These are phyloP conservation scores for Phytopythium oedochilum DNA, from an alignment of 352 stramenopile species.

Conservation along the genomic window DNA sequence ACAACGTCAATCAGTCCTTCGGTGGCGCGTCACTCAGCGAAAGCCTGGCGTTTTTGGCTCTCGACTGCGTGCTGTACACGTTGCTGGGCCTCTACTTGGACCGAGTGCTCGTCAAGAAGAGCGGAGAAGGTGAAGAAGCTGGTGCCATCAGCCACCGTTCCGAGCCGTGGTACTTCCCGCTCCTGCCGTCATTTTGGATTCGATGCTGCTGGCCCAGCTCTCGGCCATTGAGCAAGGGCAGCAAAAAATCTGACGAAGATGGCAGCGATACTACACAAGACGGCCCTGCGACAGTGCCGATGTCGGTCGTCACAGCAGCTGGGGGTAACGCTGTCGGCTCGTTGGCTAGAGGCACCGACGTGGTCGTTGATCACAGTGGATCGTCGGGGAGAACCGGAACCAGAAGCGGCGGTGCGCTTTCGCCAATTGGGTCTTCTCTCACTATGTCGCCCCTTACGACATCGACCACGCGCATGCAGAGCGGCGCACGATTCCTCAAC, in stretches of 20 bases:
- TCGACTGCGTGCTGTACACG: constrained; percentile 83
- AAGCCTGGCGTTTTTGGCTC: constrained; percentile 53
- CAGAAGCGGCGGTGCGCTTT: neutral
- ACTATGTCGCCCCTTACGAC: constrained; percentile 45
- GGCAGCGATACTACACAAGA: neutral
- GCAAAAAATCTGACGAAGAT: neutral
- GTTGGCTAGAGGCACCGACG: neutral
- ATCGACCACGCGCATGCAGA: constrained; percentile 21
- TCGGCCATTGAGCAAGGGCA: neutral
- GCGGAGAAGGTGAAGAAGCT: constrained; percentile 55
- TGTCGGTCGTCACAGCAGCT: neutral
- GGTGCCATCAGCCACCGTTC: constrained; percentile 4
- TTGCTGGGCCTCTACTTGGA: constrained; percentile 87
- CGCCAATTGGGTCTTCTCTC: constrained; percentile 11
- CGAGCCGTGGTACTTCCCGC: constrained; percentile 85
- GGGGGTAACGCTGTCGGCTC: neutral
- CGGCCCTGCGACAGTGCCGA: constrained; percentile 1
- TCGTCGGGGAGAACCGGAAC: neutral
- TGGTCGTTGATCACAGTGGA: neutral
- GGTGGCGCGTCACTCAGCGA: constrained; percentile 25
- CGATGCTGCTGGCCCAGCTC: neutral
- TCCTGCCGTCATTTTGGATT: constrained; percentile 72
- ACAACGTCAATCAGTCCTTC: constrained; percentile 18
- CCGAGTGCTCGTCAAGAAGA: constrained; percentile 78
- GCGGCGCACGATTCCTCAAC: constrained; percentile 2